Evolutionary conservation across 177 flowering plant species (phyloP), one percentile per base, ranked within the genome.

Genomic region (Vitis hybrid): DNA sequence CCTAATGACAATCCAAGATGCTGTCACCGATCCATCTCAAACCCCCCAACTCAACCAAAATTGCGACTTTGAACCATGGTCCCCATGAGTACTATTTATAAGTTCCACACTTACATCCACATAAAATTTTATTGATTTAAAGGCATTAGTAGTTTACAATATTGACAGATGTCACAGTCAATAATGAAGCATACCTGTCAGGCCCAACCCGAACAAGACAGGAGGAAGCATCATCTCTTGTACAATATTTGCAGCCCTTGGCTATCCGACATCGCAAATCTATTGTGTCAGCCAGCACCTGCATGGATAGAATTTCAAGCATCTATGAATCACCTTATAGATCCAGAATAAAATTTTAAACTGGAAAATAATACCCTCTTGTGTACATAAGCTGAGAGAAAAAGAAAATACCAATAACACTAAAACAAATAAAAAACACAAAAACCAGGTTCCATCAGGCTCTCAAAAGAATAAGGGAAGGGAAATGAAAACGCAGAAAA

Each of bases 201-300:
- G 79, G 75, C 56, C 85, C 97, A 80, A 93, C 91, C 57, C 89
- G 86, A 53, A 95, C 97, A 67, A 95, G 87, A 79, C 99, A 95
- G 48, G 99, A 93, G 31, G 98, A 79, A 76, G 94, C 92, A 82
- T 89, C 89, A 62, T 81, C 88, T 76, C 89, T 79, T 70, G 62
- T 76, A 76, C 99, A 95, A 77, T 89, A 86, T 76, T 86, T 91
- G 84, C 99, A 95, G 31, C 99, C 99, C 77, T 80, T 93, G 16
- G 95, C 97, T 75, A 95, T 85, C 74, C 99, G 97, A 78, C 99
- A 95, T 1, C 97, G 97, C 77, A 95, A 81, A 71, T 90, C 91
- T 75, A 95, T 90, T 56, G 81, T 63, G 75, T 93, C 99, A 55
- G 99, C 99, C 60, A 91, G 79, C 60, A 93, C 92, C 99, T 95